Evolutionary conservation across 768 basidiomycete genomes (phyloP).

Genomic region (Daedaleopsis nitida): DNA sequence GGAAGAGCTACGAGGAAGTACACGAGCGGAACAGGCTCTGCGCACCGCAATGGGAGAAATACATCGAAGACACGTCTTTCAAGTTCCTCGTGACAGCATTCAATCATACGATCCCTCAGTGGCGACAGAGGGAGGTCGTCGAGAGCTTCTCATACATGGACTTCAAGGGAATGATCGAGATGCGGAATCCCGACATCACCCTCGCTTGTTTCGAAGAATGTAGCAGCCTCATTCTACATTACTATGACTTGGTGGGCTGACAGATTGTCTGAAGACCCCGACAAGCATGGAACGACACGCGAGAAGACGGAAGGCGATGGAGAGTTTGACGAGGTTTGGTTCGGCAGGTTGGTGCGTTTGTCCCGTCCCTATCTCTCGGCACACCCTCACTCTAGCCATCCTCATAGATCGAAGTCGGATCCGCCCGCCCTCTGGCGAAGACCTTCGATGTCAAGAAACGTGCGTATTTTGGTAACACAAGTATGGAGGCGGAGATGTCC

Average conservation of each 20-base stretch:
- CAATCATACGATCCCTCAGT: slow-evolving; percentile 72
- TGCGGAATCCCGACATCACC: slow-evolving; percentile 76
- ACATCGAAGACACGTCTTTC: slow-evolving; percentile 71
- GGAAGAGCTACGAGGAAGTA: slow-evolving; percentile 65
- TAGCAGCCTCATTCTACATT: slow-evolving; percentile 36
- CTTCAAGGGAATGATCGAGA: slow-evolving; percentile 76
- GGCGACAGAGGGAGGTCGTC: slow-evolving; percentile 65
- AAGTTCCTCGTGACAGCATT: slow-evolving; percentile 76
- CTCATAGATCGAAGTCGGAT: slow-evolving; percentile 58
- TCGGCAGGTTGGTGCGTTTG: slow-evolving; percentile 81
- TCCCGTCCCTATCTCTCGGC: not conserved
- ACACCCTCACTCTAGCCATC: not conserved
- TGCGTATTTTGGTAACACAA: slow-evolving; percentile 90
- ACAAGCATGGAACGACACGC: slow-evolving; percentile 47
- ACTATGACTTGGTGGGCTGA: not conserved
- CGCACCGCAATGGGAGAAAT: slow-evolving; percentile 55
- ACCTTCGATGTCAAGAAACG: slow-evolving; percentile 90
- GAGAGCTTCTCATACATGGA: slow-evolving; percentile 87
- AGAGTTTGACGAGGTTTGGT: slow-evolving; percentile 71
- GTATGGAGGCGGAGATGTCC: slow-evolving; percentile 97
- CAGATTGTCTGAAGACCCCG: slow-evolving; percentile 43
- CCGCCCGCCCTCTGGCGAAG: slow-evolving; percentile 65
- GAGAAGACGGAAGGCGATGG: slow-evolving; percentile 62
- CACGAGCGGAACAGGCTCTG: slow-evolving; percentile 55
- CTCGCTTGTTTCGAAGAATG: slow-evolving; percentile 88